Conservation (phyloP, 2,329 filamentous ascomycete species). For the Botryotinia convoluta region DNA sequence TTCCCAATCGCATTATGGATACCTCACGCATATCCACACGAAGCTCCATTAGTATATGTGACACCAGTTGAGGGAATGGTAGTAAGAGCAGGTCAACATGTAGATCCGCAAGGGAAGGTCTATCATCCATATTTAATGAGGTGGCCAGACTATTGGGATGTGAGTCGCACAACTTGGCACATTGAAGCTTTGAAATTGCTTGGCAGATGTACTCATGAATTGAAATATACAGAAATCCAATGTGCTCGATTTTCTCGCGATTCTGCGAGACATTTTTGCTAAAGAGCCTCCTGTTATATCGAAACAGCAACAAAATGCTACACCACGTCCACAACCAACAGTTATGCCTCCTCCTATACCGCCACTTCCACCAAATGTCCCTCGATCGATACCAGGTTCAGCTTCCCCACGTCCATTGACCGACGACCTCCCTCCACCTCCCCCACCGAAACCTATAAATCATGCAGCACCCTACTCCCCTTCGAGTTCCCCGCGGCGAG, state of each 20-base stretch:
- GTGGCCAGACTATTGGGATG: constrained; percentile 89
- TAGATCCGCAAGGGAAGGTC: constrained; percentile 86
- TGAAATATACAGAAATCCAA: constrained; percentile 68
- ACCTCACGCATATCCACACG: constrained; percentile 82
- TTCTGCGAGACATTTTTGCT: constrained; percentile 83
- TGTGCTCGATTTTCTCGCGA: constrained; percentile 75
- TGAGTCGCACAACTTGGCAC: constrained; percentile 47
- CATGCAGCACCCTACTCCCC: constrained; percentile 25
- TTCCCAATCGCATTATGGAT: constrained; percentile 94
- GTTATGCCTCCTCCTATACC: constrained; percentile 64
- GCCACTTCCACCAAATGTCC: constrained; percentile 65
- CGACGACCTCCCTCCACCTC: constrained; percentile 33
- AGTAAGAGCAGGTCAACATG: constrained; percentile 89
- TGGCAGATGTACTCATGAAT: background rate
- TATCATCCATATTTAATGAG: constrained; percentile 94
- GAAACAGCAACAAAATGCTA: constrained; percentile 54
- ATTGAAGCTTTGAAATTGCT: background rate
- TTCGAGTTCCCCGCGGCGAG: constrained; percentile 25
- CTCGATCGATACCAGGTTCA: constrained; percentile 44
- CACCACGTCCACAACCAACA: constrained; percentile 40
- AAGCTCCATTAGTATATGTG: constrained; percentile 84
- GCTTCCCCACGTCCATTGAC: constrained; percentile 37
- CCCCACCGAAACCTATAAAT: constrained; percentile 36
- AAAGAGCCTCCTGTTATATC: constrained; percentile 92
- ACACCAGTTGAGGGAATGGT: constrained; percentile 85